phyloP scores from a whole-genome alignment of 495 filamentous ascomycete genomes.

The Penicillium chermesinum region DNA sequence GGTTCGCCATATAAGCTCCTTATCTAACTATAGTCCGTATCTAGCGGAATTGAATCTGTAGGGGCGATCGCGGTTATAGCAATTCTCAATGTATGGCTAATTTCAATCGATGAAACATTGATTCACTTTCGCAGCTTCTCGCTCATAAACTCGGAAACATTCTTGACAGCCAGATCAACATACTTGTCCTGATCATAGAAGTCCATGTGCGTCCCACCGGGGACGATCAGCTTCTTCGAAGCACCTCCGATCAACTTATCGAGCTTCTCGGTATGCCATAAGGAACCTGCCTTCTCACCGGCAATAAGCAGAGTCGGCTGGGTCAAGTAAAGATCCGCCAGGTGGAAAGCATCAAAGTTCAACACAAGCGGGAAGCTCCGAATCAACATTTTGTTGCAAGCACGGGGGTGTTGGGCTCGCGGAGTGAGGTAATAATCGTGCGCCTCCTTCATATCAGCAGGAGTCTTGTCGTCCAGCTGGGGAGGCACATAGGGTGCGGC shows the following conservation, averaged over 20 bases:
- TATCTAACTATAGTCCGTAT: too few relatives aligned
- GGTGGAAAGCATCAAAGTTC: neutral
- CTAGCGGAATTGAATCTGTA: too few relatives aligned
- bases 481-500: neutral
- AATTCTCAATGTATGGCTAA: too few relatives aligned
- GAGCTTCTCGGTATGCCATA: neutral
- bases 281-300: neutral
- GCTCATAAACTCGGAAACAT: too few relatives aligned
- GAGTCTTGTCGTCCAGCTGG: neutral
- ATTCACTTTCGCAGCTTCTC: too few relatives aligned
- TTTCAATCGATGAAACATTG: too few relatives aligned
- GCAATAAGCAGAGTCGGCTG: neutral
- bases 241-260: neutral
- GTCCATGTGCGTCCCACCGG: neutral
- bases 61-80: too few relatives aligned
- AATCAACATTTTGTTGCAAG: neutral
- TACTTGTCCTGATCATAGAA: constrained; percentile 13
- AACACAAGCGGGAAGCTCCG: neutral
- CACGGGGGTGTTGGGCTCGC: neutral
- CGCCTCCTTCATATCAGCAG: neutral
- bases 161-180: too few relatives aligned
- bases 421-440: neutral
- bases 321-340: neutral
- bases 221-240: neutral
- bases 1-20: too few relatives aligned